These are phyloP conservation scores for Phlyctochytrium arcticum DNA, from an alignment of 192 early-diverging fungal species.

Conservation along the genomic window DNA sequence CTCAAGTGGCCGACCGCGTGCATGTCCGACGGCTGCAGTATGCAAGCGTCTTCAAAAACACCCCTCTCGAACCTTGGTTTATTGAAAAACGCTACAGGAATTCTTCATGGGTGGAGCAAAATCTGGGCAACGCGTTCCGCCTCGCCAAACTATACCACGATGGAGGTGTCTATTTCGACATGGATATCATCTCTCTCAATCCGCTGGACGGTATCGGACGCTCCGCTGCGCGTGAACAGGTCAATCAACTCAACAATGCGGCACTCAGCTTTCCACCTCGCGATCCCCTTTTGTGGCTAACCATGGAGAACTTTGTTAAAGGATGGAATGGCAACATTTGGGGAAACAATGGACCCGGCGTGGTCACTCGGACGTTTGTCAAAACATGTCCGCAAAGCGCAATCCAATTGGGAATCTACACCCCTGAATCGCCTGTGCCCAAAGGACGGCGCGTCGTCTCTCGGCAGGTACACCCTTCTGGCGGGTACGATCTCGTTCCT, in stretches of 20 bases:
- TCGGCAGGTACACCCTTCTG: too few species aligned
- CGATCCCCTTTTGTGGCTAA: slow-evolving; percentile 28
- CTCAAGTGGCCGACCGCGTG: background rate
- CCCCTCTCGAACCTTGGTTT: slow-evolving; percentile 33
- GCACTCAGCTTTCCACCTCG: slow-evolving; percentile 20
- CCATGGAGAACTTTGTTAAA: slow-evolving; percentile 39
- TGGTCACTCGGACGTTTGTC: slow-evolving; percentile 1
- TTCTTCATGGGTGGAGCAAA: slow-evolving; percentile 30
- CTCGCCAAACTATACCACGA: slow-evolving; percentile 23
- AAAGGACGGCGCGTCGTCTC: too few species aligned
- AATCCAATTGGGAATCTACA: background rate
- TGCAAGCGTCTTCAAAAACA: slow-evolving; percentile 8
- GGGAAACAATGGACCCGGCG: slow-evolving; percentile 31
- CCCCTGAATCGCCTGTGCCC: background rate
- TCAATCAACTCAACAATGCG: slow-evolving; percentile 27
- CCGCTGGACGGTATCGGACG: slow-evolving; percentile 22
- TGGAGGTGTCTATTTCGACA: slow-evolving; percentile 35
- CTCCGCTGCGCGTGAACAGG: slow-evolving; percentile 19
- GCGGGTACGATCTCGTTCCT: too few species aligned
- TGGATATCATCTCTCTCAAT: slow-evolving; percentile 37
- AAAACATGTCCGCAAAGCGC: slow-evolving; percentile 3
- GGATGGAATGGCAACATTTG: slow-evolving; percentile 29
- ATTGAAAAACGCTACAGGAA: slow-evolving; percentile 3
- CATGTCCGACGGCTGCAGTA: slow-evolving; percentile 12
- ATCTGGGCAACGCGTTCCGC: slow-evolving; percentile 35